phyloP scores from a whole-genome alignment of 139 green algal species.

The Eudorina sp. region DNA sequence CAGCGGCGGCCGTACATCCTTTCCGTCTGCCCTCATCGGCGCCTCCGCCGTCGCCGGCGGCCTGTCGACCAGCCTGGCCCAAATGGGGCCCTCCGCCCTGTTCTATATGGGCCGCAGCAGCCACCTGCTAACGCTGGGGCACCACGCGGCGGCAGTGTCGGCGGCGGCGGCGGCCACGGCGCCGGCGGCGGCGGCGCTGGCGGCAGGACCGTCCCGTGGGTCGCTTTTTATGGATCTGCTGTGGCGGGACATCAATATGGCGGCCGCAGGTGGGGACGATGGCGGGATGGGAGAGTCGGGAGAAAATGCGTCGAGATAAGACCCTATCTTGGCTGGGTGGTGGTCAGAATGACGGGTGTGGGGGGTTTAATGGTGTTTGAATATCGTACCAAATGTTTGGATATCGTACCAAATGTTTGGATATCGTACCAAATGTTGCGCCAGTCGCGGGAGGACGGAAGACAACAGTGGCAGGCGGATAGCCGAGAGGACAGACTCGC shows the following conservation, averaged over 20 bases:
- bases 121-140: slow-evolving; percentile 10
- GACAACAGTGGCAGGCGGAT: too few relatives aligned
- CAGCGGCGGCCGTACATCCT: background rate
- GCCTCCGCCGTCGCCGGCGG: background rate
- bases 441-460: too few relatives aligned
- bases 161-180: background rate
- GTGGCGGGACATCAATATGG: slow-evolving; percentile 12
- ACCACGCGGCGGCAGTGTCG: too few relatives aligned
- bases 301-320: too few relatives aligned
- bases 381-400: too few relatives aligned
- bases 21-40: background rate
- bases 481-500: too few relatives aligned
- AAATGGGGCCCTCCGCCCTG: background rate
- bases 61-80: background rate
- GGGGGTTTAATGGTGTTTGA: too few relatives aligned
- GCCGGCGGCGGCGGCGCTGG: background rate
- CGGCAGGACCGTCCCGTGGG: background rate
- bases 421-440: too few relatives aligned
- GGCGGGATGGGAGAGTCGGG: background rate
- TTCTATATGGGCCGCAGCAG: background rate
- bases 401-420: too few relatives aligned
- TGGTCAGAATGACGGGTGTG: too few relatives aligned
- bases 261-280: background rate
- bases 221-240: background rate
- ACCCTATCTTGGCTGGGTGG: too few relatives aligned